phyloP scores from a whole-genome alignment of 768 basidiomycete species.

The Tricholoma saponaceum region DNA sequence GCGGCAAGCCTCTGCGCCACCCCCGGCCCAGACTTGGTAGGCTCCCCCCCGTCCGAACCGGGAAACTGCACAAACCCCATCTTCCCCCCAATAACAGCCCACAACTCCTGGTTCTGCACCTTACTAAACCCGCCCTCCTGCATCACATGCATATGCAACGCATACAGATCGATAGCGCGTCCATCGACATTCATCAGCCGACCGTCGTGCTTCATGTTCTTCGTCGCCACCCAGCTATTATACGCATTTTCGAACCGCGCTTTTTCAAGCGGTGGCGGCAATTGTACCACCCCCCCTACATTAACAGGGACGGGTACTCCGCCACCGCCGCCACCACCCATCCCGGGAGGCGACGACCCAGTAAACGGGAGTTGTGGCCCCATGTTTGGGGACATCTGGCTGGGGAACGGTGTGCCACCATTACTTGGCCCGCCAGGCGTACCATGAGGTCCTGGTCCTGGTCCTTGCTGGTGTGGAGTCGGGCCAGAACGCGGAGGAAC shows the following conservation, averaged over 20 bases:
- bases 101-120: conserved; percentile 50
- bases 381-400: conserved; percentile 29
- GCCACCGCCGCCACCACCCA: neutral
- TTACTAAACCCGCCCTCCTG: conserved; percentile 47
- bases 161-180: conserved; percentile 55
- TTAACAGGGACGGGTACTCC: neutral
- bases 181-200: conserved; percentile 46
- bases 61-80: conserved; percentile 66
- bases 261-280: conserved; percentile 44
- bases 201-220: conserved; percentile 34
- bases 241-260: conserved; percentile 49
- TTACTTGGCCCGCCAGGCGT: conserved; percentile 2
- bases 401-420: conserved; percentile 21
- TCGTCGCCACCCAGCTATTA: conserved; percentile 41
- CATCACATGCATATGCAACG: conserved; percentile 56
- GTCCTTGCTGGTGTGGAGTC: conserved; percentile 31
- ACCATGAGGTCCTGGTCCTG: conserved; percentile 6
- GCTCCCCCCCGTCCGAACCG: conserved; percentile 53
- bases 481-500: conserved; percentile 35
- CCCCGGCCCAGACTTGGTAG: conserved; percentile 57
- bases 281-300: conserved; percentile 3
- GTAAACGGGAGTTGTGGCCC: conserved; percentile 21
- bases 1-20: conserved; percentile 56
- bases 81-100: conserved; percentile 64
- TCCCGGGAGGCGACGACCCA: conserved; percentile 9